Evolutionary conservation across 2,329 filamentous ascomycete genomes (phyloP).

Genomic region (Xylariomycetidae sp.): DNA sequence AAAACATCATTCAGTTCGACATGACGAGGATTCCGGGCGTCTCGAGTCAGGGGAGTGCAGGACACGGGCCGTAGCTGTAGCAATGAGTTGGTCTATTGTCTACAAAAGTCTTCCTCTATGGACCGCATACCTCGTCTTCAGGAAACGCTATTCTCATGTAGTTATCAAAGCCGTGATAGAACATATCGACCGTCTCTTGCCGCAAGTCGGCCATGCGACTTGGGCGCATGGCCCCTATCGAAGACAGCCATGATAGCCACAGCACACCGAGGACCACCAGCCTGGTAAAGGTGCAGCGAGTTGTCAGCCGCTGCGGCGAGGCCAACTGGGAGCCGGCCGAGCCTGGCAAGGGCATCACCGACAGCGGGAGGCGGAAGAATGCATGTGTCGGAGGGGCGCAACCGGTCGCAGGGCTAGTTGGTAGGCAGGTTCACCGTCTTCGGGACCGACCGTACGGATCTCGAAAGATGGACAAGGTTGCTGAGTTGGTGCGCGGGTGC

Average conservation of each 20-base stretch:
- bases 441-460: too few species aligned
- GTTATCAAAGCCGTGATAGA: constrained; percentile 94
- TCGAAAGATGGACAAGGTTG: too few species aligned
- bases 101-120: constrained; percentile 6
- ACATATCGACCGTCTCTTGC: constrained; percentile 66
- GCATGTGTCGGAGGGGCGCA: constrained; percentile 25
- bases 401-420: constrained; percentile 6
- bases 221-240: constrained; percentile 46
- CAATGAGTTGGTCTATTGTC: constrained; percentile 14
- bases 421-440: too few species aligned
- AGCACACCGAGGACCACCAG: constrained; percentile 22
- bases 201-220: constrained; percentile 49
- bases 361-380: constrained; percentile 24
- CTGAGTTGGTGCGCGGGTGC: too few species aligned
- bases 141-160: constrained; percentile 94
- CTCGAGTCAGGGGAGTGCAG: constrained; percentile 78
- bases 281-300: constrained; percentile 11
- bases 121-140: constrained; percentile 67
- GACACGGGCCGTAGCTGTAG: constrained; percentile 72
- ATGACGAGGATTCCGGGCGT: constrained; percentile 70
- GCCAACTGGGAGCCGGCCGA: constrained; percentile 26
- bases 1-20: constrained; percentile 91
- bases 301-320: constrained; percentile 13
- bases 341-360: constrained; percentile 36
- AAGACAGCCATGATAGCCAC: constrained; percentile 34